Base-by-base conservation (phyloP, 208 protist genomes). In the Strigomonas culicis region DNA sequence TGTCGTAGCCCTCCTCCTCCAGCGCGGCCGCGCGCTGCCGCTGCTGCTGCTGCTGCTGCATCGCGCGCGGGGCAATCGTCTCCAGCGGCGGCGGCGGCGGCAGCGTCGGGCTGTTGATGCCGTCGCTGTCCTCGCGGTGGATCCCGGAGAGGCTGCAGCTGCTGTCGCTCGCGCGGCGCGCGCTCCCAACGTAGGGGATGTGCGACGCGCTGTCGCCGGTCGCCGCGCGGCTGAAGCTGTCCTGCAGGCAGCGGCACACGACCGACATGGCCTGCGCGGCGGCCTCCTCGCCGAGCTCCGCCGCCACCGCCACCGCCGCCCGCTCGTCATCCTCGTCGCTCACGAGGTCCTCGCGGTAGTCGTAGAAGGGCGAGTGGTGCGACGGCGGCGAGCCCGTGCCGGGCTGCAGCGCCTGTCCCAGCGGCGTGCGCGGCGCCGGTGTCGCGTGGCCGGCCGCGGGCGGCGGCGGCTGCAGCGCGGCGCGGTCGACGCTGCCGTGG, bases 401-500 rank as follows among this genome's bases (percentile, higher is more conserved):
- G 10, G 39, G 39, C 39, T 15, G 39, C 39, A 43, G 21, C 31
- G 34, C 34, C 57, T 61, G 57, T 2, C 57, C 57, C 25, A 3
- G 15, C 8, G 57, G 57, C 34, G 57, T 61, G 13, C 27, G 49
- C 2, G 21, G 24, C 21, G 27, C 19, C 15, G 1, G 49, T 2
- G 49, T 28, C 34, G 28, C 28, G 52, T 44, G 30, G 31, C 31
- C 34, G 8, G 24, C 17, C 28, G 57, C 17, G 57, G 39, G 25
- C 31, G 39, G 27, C 7, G 44, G 21, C 46, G 1, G 46, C 46
- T 28, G 46, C 30, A 63, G 41, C 25, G 47, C 49, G n/a, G 46
- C 50, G 47, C 44, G 31, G 61, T 39, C 36, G 36, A 49, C 59
- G 59, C 84, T 60, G 25, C 84, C 79, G 66, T 93, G 79, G 66